These are phyloP conservation scores for Phalaenopsis hybrid DNA, from an alignment of 116 monocot species.

Conservation along the genomic window DNA sequence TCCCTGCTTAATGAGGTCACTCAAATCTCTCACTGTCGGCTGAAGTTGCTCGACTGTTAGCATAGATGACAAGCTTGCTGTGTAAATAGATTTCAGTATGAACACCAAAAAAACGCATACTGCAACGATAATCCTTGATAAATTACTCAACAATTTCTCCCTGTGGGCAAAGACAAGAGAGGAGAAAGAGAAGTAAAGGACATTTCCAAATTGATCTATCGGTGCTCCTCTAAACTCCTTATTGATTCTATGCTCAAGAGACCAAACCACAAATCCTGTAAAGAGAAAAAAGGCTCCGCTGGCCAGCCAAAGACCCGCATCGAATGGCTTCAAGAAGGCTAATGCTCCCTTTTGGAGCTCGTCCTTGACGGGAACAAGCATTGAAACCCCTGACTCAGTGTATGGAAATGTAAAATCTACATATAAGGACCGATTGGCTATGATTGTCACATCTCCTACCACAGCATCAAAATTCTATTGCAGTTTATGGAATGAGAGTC, in stretches of 20 bases:
- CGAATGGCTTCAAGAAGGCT: conserved; percentile 43
- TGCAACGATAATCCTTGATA: conserved; percentile 39
- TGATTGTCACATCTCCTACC: conserved; percentile 65
- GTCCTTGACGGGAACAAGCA: conserved; percentile 46
- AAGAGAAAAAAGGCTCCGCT: conserved; percentile 37
- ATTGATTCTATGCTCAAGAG: conserved; percentile 52
- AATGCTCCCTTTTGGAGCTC: conserved; percentile 21
- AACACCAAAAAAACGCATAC: conserved; percentile 58
- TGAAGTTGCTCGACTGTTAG: conserved; percentile 56
- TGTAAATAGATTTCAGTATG: conserved; percentile 56
- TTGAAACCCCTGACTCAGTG: conserved; percentile 46
- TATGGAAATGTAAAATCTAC: conserved; percentile 60
- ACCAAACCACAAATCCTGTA: conserved; percentile 55
- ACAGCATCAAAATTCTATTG: conserved; percentile 48
- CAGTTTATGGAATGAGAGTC: not conserved
- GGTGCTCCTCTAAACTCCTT: conserved; percentile 32
- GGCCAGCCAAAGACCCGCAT: conserved; percentile 36
- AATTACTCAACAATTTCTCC: conserved; percentile 44
- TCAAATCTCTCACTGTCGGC: conserved; percentile 33
- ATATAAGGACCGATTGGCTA: conserved; percentile 29
- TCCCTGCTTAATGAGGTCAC: conserved; percentile 36
- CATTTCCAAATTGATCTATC: conserved; percentile 34
- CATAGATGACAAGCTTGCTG: conserved; percentile 57
- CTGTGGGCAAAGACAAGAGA: conserved; percentile 53
- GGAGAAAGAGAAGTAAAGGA: conserved; percentile 61